phyloP scores from a whole-genome alignment of 176 grass and related monocot species.

The Oropetium thomaeum region DNA sequence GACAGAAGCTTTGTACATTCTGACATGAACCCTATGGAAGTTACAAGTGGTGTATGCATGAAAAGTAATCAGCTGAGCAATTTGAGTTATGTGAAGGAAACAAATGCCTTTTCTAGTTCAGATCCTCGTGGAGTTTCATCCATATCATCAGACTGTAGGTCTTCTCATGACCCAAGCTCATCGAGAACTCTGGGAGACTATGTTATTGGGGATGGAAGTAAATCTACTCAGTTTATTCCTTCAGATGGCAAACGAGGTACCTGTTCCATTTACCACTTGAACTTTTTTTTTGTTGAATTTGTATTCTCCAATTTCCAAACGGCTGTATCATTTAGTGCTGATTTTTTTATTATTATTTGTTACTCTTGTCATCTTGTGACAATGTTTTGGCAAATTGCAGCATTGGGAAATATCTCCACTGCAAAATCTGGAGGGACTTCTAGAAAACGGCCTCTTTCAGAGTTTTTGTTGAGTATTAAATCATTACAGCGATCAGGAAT shows the following conservation, averaged over 20 bases:
- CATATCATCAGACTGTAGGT: constrained; percentile 34
- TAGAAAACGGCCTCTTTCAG: constrained; percentile 61
- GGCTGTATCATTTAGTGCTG: constrained; percentile 25
- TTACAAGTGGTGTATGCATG: constrained; percentile 23
- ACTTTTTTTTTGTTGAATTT: constrained; percentile 2
- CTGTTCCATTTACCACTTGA: neutral
- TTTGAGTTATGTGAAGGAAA: constrained; percentile 33
- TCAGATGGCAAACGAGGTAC: constrained; percentile 32
- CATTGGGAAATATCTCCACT: constrained; percentile 33
- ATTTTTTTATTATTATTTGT: neutral
- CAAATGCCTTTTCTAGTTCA: constrained; percentile 35
- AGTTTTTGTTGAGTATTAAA: constrained; percentile 51
- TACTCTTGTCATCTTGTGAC: neutral
- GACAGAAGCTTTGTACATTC: constrained; percentile 38
- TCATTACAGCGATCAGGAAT: constrained; percentile 45
- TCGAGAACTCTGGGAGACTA: constrained; percentile 36
- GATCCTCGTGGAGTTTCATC: constrained; percentile 39
- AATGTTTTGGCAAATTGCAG: constrained; percentile 40
- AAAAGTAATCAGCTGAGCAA: constrained; percentile 35
- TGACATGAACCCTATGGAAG: constrained; percentile 23
- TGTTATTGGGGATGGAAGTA: constrained; percentile 20
- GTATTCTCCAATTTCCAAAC: constrained; percentile 29
- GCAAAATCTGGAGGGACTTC: constrained; percentile 37
- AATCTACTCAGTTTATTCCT: constrained; percentile 25
- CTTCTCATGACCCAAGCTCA: constrained; percentile 45